A percentile compares a stretch with the other conserved stretches of the same genome.
Evolutionary conservation across 768 basidiomycete genomes (phyloP).

Genomic region (Asterophora parasitica): DNA sequence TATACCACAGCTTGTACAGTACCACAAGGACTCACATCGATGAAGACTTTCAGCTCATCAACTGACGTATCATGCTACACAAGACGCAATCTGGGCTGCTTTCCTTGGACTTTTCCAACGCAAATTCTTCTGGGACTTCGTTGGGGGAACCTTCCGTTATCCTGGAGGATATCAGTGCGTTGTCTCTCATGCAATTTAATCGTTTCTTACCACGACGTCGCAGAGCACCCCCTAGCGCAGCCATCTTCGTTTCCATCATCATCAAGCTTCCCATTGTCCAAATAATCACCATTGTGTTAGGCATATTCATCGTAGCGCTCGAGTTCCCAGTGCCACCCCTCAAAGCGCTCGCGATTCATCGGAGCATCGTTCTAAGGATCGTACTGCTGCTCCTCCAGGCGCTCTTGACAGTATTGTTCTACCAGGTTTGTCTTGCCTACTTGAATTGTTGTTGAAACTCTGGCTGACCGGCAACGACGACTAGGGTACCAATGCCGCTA

Average conservation of each 20-base stretch:
- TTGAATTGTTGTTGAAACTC: background rate
- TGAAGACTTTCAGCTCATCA: background rate
- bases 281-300: constrained; percentile 58
- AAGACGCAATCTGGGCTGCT: constrained; percentile 77
- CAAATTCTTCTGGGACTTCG: constrained; percentile 96
- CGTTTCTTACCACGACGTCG: background rate
- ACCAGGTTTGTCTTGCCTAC: constrained; percentile 53
- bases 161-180: constrained; percentile 80
- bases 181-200: background rate
- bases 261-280: constrained; percentile 77
- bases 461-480: constrained; percentile 5
- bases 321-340: constrained; percentile 67
- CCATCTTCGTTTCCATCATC: constrained; percentile 67
- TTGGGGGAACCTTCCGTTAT: constrained; percentile 72
- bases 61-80: constrained; percentile 8
- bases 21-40: too few species aligned
- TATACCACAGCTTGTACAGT: too few species aligned
- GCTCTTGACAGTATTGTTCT: constrained; percentile 61
- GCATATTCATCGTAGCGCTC: constrained; percentile 52
- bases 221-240: constrained; percentile 57
- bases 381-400: constrained; percentile 61
- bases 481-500: constrained; percentile 80
- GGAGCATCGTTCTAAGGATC: constrained; percentile 60
- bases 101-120: constrained; percentile 81
- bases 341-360: constrained; percentile 52